A percentile compares a stretch with the other conserved stretches of the same genome.
phyloP scores from a whole-genome alignment of 768 basidiomycete species.

The Fistulinella prunicolor region DNA sequence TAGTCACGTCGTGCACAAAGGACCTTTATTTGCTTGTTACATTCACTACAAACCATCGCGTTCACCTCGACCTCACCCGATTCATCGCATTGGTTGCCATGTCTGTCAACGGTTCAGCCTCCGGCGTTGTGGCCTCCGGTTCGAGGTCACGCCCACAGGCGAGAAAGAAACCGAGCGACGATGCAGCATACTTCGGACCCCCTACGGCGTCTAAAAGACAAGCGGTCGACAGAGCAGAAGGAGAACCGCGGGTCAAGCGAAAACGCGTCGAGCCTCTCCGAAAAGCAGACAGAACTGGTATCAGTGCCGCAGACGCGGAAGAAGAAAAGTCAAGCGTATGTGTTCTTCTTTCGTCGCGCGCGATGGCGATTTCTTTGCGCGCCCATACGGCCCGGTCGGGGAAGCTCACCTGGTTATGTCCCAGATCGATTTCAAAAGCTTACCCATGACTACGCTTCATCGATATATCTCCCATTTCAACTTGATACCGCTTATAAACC shows the following conservation, averaged over 20 bases:
- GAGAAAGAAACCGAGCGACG: constrained; percentile 61
- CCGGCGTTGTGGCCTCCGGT: constrained; percentile 34
- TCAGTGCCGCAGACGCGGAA: constrained; percentile 29
- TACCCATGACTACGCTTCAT: constrained; percentile 63
- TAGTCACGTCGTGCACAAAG: constrained; percentile 1
- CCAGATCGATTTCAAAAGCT: constrained; percentile 73
- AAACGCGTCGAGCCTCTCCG: constrained; percentile 57
- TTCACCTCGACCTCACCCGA: not conserved
- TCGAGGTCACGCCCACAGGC: constrained; percentile 64
- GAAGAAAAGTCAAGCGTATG: constrained; percentile 32
- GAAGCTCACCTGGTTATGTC: constrained; percentile 12
- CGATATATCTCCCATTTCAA: constrained; percentile 74
- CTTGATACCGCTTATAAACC: constrained; percentile 65
- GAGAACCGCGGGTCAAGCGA: constrained; percentile 72
- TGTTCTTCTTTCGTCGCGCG: not conserved
- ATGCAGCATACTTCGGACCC: constrained; percentile 68
- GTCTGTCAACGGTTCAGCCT: constrained; percentile 24
- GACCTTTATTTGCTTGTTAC: not conserved
- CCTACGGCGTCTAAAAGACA: constrained; percentile 60
- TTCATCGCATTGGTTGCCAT: constrained; percentile 9
- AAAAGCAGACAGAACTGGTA: constrained; percentile 39
- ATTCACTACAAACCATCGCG: constrained; percentile 4
- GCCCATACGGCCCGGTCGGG: not conserved
- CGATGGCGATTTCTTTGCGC: too few species aligned
- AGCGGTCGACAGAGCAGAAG: constrained; percentile 64